Evolutionary conservation across 495 filamentous ascomycete species (phyloP), one percentile per base, ranked within the genome.

Genomic region (Aspergillus conjunctus): DNA sequence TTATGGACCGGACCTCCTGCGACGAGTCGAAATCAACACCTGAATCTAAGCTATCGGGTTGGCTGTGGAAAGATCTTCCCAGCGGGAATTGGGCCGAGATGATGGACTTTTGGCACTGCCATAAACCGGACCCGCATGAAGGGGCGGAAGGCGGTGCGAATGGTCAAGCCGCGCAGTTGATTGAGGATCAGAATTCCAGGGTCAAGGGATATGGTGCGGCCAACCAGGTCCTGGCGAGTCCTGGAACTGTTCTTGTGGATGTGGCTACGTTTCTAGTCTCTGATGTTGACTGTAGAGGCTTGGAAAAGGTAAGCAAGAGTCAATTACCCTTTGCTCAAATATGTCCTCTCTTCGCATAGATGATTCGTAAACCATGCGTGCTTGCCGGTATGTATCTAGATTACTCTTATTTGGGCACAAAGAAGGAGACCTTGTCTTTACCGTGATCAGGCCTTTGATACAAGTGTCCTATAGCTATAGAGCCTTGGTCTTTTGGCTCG

Each of bases 91-190:
- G 94, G 94, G 94, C 93, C 2, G 94, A 99, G 73, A 97, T 98
- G 95, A 99, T 99, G 94, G 94, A 99, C 70, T 96, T 97, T 65
- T 99, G 94, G 94, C 94, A 99, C 73, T 99, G 94, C 69, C 94
- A 98, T 71, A 98, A 97, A 69, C 94, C 92, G 45, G 75, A 85
- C 56, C 76, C 76, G 6, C 75, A 81, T 39, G 70, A 73, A 22
- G 66, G 66, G n/a, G 63, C 80, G 18, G 62, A 76, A 30, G 59
- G 73, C 30, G 65, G 75, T 56, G 66, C 70, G 15, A 58, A 61
- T 30, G 67, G 60, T 30, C 66, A 64, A 18, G 64, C 60, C 34
- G 61, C 67, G n/a, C 60, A 67, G 9, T 54, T 51, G 58, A 62
- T 53, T 57, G 70, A 80, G 50, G 71, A 71, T 0, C 68, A 74